These are phyloP conservation scores for Ogataea siamensis DNA, from an alignment of 805 yeast species.

Conservation along the genomic window DNA sequence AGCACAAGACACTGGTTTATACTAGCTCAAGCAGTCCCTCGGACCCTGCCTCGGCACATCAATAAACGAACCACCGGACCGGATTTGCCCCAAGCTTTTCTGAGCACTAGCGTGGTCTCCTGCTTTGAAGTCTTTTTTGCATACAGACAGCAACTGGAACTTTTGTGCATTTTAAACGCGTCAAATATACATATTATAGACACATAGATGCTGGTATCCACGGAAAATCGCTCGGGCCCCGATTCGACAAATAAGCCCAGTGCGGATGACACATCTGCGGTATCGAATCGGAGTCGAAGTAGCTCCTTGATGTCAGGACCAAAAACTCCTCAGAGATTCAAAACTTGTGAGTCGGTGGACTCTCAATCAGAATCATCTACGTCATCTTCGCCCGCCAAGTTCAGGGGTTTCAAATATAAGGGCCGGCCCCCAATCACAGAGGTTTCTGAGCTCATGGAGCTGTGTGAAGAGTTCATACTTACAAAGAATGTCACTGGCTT, in stretches of 20 bases:
- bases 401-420: conserved; percentile 26
- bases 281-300: background rate
- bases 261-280: background rate
- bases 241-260: background rate
- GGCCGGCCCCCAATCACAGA: conserved; percentile 45
- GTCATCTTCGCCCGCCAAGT: conserved; percentile 18
- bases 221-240: conserved; percentile 1
- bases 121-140: too few species aligned
- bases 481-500: conserved; percentile 68
- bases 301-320: background rate
- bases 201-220: conserved; percentile 3
- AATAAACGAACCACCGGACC: conserved; percentile 1
- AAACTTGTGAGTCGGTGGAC: background rate
- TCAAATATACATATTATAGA: background rate
- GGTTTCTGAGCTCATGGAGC: conserved; percentile 47
- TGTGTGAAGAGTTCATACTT: conserved; percentile 54
- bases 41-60: conserved; percentile 3
- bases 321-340: background rate
- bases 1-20: conserved; percentile 3
- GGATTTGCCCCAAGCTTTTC: background rate
- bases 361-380: conserved; percentile 14
- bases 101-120: too few species aligned
- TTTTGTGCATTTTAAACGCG: background rate
- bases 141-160: too few species aligned
- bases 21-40: background rate